Evolutionary conservation across 164 flowering plant genomes (phyloP), one percentile per base, ranked within the genome.

Genomic region (Vitis cinerea): DNA sequence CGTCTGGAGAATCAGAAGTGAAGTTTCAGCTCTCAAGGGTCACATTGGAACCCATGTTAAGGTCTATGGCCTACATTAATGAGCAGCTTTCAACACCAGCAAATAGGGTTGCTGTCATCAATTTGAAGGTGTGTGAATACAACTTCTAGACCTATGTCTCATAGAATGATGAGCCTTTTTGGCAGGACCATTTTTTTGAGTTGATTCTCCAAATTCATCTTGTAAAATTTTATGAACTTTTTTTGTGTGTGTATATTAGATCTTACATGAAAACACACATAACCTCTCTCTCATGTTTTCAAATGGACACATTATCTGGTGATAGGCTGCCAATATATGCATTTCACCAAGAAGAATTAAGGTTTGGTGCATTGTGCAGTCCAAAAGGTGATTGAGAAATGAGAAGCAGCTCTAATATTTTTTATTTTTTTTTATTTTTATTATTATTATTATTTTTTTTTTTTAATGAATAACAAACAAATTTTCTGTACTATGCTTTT

Each of bases 41-140:
- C 50, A 87, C 93, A 29, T 54, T 91, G 64, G 97, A 91, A 66
- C 93, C 97, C 50, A 89, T 89, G 97, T 69, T 91, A 75, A 86
- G 84, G 73, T 89, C 92, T 48, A 89, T 91, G 93, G 86, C 88
- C 63, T 83, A 82, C 76, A 89, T 91, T 57, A 88, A 87, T 68
- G 92, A 91, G 74, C 93, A 91, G 79, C 87, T 91, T 44, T 80
- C 85, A 9, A 65, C 88, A 50, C 84, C 88, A n/a, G 87, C 84
- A 29, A 86, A 83, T 66, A 83, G 79, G 73, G 84, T 85, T 72
- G 92, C 92, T 50, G 88, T 86, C n/a, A 86, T 88, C 72, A 86
- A 88, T 66, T 70, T 88, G 70, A 88, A 88, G 92, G 92, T 85
- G 59, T 72, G 77, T 37, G 30, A 65, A 52, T 70, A 6, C 1